phyloP scores from a whole-genome alignment of 169 alveolate species.

The Eimeria acervulina region DNA sequence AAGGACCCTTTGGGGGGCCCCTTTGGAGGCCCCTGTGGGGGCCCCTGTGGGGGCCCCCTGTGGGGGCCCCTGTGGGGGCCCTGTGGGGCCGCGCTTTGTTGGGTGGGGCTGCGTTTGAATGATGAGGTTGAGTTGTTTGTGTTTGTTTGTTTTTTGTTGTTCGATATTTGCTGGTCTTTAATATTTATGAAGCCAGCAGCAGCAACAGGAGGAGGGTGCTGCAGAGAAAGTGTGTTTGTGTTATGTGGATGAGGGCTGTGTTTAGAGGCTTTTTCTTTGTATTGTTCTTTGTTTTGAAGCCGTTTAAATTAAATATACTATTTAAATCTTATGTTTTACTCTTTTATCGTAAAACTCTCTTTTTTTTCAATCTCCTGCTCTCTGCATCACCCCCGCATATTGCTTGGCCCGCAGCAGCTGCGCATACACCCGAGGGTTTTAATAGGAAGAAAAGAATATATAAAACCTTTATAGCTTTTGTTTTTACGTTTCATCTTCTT shows the following conservation, averaged over 20 bases:
- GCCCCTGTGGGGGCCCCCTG: not conserved
- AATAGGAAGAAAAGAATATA: not conserved
- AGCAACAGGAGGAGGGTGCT: too few species aligned
- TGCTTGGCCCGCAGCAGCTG: conserved; percentile 28
- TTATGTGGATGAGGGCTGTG: not conserved
- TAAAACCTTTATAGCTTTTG: not conserved
- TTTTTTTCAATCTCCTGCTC: not conserved
- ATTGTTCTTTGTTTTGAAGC: not conserved
- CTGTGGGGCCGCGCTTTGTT: too few species aligned
- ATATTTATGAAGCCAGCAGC: too few species aligned
- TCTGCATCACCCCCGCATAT: not conserved
- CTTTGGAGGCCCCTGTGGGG: not conserved
- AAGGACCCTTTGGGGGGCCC: not conserved
- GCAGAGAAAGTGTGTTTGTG: not conserved
- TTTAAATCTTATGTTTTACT: too few species aligned
- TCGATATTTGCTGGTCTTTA: too few species aligned
- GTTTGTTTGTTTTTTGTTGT: too few species aligned
- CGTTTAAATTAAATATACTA: not conserved
- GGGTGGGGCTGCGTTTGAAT: too few species aligned
- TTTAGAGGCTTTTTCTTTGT: not conserved
- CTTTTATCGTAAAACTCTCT: not conserved
- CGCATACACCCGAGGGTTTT: not conserved
- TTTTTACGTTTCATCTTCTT: not conserved
- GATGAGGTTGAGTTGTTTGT: too few species aligned
- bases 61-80: not conserved